These are phyloP conservation scores for Colletotrichum tabaci DNA, from an alignment of 2,329 filamentous ascomycete species.

Conservation along the genomic window DNA sequence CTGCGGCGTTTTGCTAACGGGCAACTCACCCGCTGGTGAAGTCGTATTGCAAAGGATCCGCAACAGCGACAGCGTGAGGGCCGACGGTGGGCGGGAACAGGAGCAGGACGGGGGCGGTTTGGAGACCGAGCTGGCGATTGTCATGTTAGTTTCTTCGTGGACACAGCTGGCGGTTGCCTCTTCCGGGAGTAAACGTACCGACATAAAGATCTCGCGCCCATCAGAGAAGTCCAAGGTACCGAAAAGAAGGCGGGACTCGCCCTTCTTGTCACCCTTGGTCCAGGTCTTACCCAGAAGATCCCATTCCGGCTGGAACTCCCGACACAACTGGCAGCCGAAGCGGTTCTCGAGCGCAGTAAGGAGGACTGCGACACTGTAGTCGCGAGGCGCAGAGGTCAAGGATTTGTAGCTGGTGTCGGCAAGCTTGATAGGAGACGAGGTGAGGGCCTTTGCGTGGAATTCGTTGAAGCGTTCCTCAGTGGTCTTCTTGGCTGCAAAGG, in stretches of 20 bases:
- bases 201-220: constrained; percentile 88
- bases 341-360: constrained; percentile 88
- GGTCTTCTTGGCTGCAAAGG: constrained; percentile 76
- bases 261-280: constrained; percentile 85
- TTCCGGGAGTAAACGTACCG: constrained; percentile 69
- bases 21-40: constrained; percentile 81
- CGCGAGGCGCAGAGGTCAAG: constrained; percentile 82
- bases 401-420: constrained; percentile 82
- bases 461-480: constrained; percentile 76
- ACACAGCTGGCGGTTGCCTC: neutral
- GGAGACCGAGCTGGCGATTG: constrained; percentile 81
- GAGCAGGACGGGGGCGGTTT: constrained; percentile 93
- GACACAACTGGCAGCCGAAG: constrained; percentile 89
- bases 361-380: constrained; percentile 87
- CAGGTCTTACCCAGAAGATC: constrained; percentile 89
- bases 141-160: constrained; percentile 24
- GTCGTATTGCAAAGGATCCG: constrained; percentile 84
- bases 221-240: constrained; percentile 89
- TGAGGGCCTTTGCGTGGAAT: constrained; percentile 78
- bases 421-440: constrained; percentile 80
- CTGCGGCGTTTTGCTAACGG: constrained; percentile 4
- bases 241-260: constrained; percentile 81
- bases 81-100: constrained; percentile 90
- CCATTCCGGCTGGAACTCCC: constrained; percentile 95
- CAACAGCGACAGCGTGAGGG: constrained; percentile 79